Evolutionary conservation across 768 basidiomycete genomes (phyloP).

Genomic region (Tylopilus vinaceipallidus): DNA sequence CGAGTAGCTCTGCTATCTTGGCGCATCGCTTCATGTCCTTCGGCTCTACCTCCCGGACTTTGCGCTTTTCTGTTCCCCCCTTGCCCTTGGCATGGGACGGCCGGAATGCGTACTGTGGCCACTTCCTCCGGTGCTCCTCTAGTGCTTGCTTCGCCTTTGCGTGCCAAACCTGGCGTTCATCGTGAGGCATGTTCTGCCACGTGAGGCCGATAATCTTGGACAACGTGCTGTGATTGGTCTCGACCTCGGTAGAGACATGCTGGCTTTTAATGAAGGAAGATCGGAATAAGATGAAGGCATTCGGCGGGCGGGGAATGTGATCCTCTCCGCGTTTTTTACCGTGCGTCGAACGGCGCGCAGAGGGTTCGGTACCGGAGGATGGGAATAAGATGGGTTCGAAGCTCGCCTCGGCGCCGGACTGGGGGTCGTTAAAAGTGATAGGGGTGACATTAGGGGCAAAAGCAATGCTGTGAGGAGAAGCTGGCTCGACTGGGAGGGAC

Average conservation of each 20-base stretch:
- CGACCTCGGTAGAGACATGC: constrained; percentile 72
- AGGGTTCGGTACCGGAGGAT: constrained; percentile 34
- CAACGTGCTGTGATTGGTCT: constrained; percentile 79
- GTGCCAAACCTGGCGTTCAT: constrained; percentile 79
- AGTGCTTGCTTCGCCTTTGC: constrained; percentile 68
- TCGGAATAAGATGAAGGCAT: constrained; percentile 86
- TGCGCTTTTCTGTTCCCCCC: constrained; percentile 33
- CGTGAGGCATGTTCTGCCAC: constrained; percentile 74
- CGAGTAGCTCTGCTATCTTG: constrained; percentile 67
- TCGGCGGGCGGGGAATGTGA: constrained; percentile 81
- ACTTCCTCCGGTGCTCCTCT: constrained; percentile 68
- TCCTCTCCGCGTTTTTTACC: constrained; percentile 69
- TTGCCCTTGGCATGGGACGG: constrained; percentile 47
- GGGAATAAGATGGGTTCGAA: constrained; percentile 60
- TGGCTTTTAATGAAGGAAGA: constrained; percentile 79
- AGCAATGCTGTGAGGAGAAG: constrained; percentile 41
- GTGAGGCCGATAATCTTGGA: constrained; percentile 84
- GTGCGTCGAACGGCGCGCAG: constrained; percentile 49
- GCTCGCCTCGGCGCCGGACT: constrained; percentile 34
- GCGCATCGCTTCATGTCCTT: constrained; percentile 61
- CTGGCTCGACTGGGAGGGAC: constrained; percentile 43
- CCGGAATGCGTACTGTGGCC: constrained; percentile 73
- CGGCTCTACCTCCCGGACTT: constrained; percentile 37
- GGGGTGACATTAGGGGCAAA: constrained; percentile 62
- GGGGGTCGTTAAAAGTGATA: constrained; percentile 52